Conservation (phyloP, 1,139 yeast genomes). For the Zygoascus meyerae region DNA sequence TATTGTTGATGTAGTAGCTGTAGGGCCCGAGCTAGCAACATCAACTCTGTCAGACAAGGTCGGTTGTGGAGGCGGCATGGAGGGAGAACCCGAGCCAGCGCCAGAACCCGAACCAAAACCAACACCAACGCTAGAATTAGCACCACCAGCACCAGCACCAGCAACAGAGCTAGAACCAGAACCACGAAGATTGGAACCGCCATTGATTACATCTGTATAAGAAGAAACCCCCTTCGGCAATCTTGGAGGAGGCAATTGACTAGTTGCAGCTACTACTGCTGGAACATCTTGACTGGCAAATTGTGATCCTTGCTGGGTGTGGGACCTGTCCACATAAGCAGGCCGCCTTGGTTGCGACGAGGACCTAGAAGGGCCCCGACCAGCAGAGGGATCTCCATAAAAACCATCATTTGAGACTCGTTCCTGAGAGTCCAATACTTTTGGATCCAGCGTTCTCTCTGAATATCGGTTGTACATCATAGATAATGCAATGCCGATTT, state of each 20-base stretch:
- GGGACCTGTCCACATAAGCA: background rate
- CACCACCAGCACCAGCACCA: background rate
- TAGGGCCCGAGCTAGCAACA: background rate
- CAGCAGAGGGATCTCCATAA: conserved; percentile 4
- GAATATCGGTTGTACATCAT: conserved; percentile 9
- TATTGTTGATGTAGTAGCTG: background rate
- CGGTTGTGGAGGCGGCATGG: background rate
- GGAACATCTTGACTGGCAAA: background rate
- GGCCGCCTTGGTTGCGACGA: conserved; percentile 4
- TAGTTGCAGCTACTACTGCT: conserved; percentile 1
- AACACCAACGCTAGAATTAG: background rate
- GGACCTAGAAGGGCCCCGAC: background rate
- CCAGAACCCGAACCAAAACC: background rate
- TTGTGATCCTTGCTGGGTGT: background rate
- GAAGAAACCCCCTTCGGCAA: background rate
- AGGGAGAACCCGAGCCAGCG: background rate
- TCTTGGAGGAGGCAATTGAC: background rate
- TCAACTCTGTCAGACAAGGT: background rate
- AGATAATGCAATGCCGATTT: background rate
- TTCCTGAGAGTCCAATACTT: conserved; percentile 7
- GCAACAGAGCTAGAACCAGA: background rate
- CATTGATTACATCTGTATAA: too few species aligned
- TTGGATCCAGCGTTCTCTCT: conserved; percentile 10
- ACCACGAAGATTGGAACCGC: background rate
- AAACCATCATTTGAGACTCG: conserved; percentile 7